Evolutionary conservation across 2,329 filamentous ascomycete species (phyloP), one percentile per base, ranked within the genome.

Genomic region (Sporothrix luriei): DNA sequence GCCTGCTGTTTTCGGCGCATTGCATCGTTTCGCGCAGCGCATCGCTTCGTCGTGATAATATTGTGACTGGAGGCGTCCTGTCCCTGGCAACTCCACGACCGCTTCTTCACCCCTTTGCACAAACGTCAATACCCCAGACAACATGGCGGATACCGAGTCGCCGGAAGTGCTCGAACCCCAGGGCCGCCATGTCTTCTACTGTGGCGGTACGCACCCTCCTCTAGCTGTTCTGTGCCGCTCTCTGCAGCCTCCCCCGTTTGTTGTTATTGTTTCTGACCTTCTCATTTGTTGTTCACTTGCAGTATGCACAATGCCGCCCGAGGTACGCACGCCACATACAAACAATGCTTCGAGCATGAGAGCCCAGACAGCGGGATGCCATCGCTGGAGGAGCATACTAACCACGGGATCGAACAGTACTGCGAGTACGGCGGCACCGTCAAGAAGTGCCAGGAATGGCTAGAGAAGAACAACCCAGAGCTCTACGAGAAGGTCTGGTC

Each of bases 371-470:
- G 24, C 4, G n/a, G 11, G n/a, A 16, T 43, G 10, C 55, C 7
- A 24, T 21, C 13, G 19, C 9, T 11, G 14, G 9, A 16, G 21
- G 19, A 40, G 6, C 48, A 16, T 26, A 10, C 59, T 68, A 29
- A 66, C 26, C 49, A 16, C 19, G 3, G 3, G 43, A 14, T 54
- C 19, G 21, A 4, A 52, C 82, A 98, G 95, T 99, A 97, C 83
- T 99, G 95, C 84, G 95, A 99, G 82, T 98, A 97, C 81, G 95
- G 95, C 77, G 94, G 94, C 74, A 98, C 94, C 51, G 90, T 91
- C 29, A 97, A 93, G 82, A 99, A 97, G 83, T 99, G 95, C 83
- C 91, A 94, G 80, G 94, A 98, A 79, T 99, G 95, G 95, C 88
- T 99, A 24, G 83, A 92, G 76, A 87, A 89, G 73, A 85, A 88